Evolutionary conservation across 108 stramenopile species (phyloP).

Genomic region (Seminavis robusta): DNA sequence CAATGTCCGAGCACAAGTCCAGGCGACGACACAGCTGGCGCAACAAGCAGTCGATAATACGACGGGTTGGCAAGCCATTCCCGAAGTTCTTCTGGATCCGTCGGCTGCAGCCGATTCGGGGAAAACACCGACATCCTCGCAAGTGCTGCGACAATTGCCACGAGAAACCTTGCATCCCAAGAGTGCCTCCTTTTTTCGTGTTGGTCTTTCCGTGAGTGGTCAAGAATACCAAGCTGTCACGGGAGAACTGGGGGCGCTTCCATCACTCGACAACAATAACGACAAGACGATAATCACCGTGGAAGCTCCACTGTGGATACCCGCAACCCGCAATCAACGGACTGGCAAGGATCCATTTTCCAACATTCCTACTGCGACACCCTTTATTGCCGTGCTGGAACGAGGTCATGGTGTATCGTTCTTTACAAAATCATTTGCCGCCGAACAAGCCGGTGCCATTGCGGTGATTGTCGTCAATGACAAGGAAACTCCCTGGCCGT

Average conservation of each 20-base stretch:
- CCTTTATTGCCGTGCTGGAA: conserved; percentile 35
- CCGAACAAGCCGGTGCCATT: conserved; percentile 72
- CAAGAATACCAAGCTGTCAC: no score
- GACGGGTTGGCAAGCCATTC: no score
- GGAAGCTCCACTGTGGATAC: no score
- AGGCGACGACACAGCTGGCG: no score
- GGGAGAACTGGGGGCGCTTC: no score
- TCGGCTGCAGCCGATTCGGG: neutral
- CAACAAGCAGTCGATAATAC: no score
- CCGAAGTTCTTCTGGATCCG: conserved; percentile 33
- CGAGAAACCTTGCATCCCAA: conserved; percentile 4
- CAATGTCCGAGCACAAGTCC: neutral
- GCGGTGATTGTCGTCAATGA: conserved; percentile 64
- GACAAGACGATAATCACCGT: no score
- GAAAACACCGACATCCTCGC: conserved; percentile 31
- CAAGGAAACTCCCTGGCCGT: conserved; percentile 61
- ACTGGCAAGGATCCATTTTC: neutral
- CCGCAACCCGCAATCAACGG: no score
- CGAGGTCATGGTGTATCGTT: conserved; percentile 79
- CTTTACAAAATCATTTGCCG: conserved; percentile 64
- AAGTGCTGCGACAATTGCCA: conserved; percentile 18
- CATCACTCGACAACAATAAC: no score
- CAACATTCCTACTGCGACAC: neutral
- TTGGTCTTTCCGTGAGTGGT: neutral
- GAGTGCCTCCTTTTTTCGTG: neutral